Base-by-base conservation (phyloP, 306 rosid species). In the Vigna angularis region DNA sequence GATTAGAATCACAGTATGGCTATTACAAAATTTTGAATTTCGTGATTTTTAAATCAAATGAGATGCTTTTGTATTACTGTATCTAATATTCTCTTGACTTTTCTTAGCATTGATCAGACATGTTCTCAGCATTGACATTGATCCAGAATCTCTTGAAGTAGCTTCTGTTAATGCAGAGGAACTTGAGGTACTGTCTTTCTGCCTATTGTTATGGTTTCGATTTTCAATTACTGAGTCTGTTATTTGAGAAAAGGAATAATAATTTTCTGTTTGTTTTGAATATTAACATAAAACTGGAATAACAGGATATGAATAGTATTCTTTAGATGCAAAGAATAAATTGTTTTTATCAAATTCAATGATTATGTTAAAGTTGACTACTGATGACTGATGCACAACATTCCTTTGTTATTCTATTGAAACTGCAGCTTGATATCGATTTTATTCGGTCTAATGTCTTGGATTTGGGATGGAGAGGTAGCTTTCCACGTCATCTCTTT, bases 81-180 rank as follows among this genome's bases (percentile, higher is more conserved):
- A 49, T 68, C 56, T 73, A 77, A 40, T 59, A 57, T 83, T 86
- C 53, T 74, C 78, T 70, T 58, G 72, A 83, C 56, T 77, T 81
- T 55, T 79, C 72, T 80, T 87, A 84, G 79, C 74, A 52, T 87
- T 86, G 79, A 59, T 84, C 93, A 95, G 99, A 78, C 97, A 86
- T 72, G 98, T 96, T 57, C 75, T 90, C n/a, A 78, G 98, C 83
- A 85, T 96, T 70, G 99, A 93, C 71, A 83, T 91, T n/a, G 99
- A 96, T 83, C 80, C 91, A n/a, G 91, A 93, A 48, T 90, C 99
- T 75, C 93, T 93, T 80, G 96, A 88, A 82, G 68, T 93, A 73
- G 99, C 98, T 6, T 79, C 91, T 70, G 66, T 56, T 63, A 95
- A 95, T 85, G 96, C 97, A 9, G 93, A 87, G 81, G 91, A 90